Evolutionary conservation across 2,329 filamentous ascomycete genomes (phyloP), one percentile per base, ranked within the genome.

Genomic region (Arthrinium puccinioides): DNA sequence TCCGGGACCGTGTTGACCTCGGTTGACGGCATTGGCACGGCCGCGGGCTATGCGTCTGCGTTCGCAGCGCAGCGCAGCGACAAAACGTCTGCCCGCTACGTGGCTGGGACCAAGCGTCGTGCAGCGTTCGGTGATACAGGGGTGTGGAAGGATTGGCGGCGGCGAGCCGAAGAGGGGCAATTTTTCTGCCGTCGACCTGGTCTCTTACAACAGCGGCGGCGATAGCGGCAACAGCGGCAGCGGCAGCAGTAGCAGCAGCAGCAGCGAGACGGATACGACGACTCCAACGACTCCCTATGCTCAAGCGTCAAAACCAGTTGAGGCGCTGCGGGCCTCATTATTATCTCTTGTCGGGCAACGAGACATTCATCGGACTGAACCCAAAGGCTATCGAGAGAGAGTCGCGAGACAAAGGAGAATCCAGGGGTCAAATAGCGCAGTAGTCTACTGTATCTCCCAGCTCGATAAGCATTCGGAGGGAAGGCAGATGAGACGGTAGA

Each of bases 1-100:
- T 92, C 87, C 59, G 86, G 83, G 61, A 94, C 80, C 59, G 86
- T 84, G 59, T 77, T 75, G 62, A 69, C 56, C 59, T 72, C 72
- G 62, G 72, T 74, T 68, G 77, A 75, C 55, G 60, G 62, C 62
- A 65, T 66, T 36, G 53, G 48, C 54, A 53, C 48, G 45, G 42
- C 49, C 47, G 45, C 45, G 44, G 46, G 46, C 46, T 34, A 38
- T 37, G 44, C 44, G 26, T 41, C 39, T 43, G 39, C 36, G 45
- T 44, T 42, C 32, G 42, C 40, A 40, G 41, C 45, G 41, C 42
- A 34, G 43, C 39, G 34, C 40, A 44, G 39, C 34, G n/a, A n/a
- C n/a, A n/a, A n/a, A n/a, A n/a, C 37, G 38, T 24, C 32, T 21
- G 40, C 32, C 41, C 29, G 38, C 41, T 33, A 43, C 36, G 37